phyloP scores from a whole-genome alignment of 1,139 yeast genomes.

The Kodamaea derodonti region DNA sequence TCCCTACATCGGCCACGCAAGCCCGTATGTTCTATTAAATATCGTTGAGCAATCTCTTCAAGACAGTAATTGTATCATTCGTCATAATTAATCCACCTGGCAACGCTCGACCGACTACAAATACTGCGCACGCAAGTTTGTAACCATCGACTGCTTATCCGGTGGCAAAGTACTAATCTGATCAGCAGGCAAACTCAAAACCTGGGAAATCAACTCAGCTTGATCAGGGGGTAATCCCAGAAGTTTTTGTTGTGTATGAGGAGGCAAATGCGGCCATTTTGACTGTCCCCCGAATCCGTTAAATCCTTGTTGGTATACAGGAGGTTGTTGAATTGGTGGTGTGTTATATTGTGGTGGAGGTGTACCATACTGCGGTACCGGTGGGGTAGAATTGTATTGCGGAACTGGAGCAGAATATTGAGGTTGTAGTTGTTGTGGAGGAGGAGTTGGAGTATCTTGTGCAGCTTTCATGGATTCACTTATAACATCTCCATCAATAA shows the following conservation, averaged over 20 bases:
- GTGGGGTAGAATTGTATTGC: constrained; percentile 6
- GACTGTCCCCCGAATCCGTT: constrained; percentile 3
- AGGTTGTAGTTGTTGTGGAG: constrained; percentile 12
- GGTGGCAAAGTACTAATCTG: constrained; percentile 55
- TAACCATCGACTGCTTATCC: constrained; percentile 61
- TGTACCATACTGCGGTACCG: constrained; percentile 4
- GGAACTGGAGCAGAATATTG: constrained; percentile 7
- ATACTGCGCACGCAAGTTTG: constrained; percentile 55
- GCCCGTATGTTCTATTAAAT: too few relatives aligned
- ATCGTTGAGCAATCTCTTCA: too few relatives aligned
- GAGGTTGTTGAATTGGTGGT: constrained; percentile 5
- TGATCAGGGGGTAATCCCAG: constrained; percentile 49
- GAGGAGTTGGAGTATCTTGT: constrained; percentile 15
- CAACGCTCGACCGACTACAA: too few relatives aligned
- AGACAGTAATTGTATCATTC: too few relatives aligned
- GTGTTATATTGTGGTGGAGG: constrained; percentile 6
- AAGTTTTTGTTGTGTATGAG: constrained; percentile 45
- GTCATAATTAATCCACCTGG: too few relatives aligned
- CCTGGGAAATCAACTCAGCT: constrained; percentile 64
- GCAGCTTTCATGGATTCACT: constrained; percentile 41
- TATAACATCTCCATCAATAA: constrained; percentile 62
- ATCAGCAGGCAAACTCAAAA: constrained; percentile 52
- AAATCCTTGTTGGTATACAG: constrained; percentile 1
- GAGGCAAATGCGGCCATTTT: constrained; percentile 51
- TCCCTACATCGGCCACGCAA: too few relatives aligned